Base-by-base conservation (phyloP, 805 yeast species). In the Debaryomyces maramus region DNA sequence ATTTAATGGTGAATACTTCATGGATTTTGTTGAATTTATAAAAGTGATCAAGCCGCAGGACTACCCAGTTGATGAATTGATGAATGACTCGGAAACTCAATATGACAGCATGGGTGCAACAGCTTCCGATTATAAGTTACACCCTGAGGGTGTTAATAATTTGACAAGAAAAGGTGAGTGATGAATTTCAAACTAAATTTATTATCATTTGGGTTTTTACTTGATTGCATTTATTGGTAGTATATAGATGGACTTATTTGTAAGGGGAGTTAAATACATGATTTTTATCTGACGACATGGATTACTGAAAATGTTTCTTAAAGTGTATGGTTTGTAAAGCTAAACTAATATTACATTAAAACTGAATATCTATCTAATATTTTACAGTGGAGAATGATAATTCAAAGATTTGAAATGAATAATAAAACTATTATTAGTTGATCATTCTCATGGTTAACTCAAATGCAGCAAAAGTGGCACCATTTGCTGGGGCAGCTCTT, bases 401-500 rank as follows among this genome's bases (percentile, higher is more conserved):
- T n/a, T n/a, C 26, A 22, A 22, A 22, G 26, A 11, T 22, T 11
- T n/a, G n/a, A n/a, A n/a, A n/a, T n/a, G n/a, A n/a, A n/a, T n/a
- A n/a, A n/a, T n/a, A n/a, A n/a, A n/a, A n/a, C n/a, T n/a, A n/a
- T n/a, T n/a, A n/a, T 24, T 24, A 24, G 42, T 60, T 69, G 32
- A 78, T 56, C 19, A 71, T 51, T 65, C 96, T 80, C 85, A 90
- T 84, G 4, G 96, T 86, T 36, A 85, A 65, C 63, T 93, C 99
- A 60, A 93, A 93, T 2, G 95, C 89, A 32, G 88, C 84, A 66
- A 93, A 93, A 0, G 99, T 95, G 21, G 95, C 96, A 30, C 96
- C 99, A 60, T 93, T 95, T 3, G 95, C 99, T 0, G 99, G 99
- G 3, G 96, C 96, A 36, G 99, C 98, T 67, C 99, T 84, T 48